These are phyloP conservation scores for Vaccinium myrtillus DNA, from an alignment of 148 eudicot species.

Conservation along the genomic window DNA sequence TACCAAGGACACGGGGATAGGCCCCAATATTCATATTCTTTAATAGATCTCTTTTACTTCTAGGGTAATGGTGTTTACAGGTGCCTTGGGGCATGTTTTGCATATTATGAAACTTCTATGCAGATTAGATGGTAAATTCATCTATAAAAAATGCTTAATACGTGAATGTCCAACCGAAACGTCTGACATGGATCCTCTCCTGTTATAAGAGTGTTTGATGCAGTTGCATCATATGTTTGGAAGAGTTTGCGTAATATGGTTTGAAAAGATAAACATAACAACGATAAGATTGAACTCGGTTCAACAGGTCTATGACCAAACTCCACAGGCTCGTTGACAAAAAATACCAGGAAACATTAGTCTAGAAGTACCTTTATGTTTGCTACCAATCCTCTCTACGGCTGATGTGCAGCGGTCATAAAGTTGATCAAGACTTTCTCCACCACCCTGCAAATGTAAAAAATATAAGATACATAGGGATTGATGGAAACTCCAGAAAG, in stretches of 20 bases:
- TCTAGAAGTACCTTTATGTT: constrained; percentile 55
- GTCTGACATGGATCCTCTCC: not conserved
- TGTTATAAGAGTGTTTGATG: not conserved
- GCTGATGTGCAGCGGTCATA: constrained; percentile 66
- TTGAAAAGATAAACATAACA: not conserved
- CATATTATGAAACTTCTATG: not conserved
- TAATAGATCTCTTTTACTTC: not conserved
- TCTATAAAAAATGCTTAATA: not conserved
- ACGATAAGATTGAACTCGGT: not conserved
- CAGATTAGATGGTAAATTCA: not conserved
- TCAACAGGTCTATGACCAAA: constrained; percentile 2
- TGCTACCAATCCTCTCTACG: constrained; percentile 59
- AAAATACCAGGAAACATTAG: not conserved
- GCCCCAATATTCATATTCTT: not conserved
- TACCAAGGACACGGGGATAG: not conserved
- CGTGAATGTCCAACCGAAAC: not conserved
- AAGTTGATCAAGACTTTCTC: constrained; percentile 87
- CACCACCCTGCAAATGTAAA: constrained; percentile 69
- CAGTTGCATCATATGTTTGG: not conserved
- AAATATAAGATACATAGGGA: not conserved
- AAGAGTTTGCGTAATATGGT: not conserved
- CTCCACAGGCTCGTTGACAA: not conserved
- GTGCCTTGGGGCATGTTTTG: not conserved
- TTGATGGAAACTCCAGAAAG: not conserved
- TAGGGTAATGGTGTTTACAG: not conserved